phyloP scores from a whole-genome alignment of 495 filamentous ascomycete genomes.

The Neurospora pannonica region DNA sequence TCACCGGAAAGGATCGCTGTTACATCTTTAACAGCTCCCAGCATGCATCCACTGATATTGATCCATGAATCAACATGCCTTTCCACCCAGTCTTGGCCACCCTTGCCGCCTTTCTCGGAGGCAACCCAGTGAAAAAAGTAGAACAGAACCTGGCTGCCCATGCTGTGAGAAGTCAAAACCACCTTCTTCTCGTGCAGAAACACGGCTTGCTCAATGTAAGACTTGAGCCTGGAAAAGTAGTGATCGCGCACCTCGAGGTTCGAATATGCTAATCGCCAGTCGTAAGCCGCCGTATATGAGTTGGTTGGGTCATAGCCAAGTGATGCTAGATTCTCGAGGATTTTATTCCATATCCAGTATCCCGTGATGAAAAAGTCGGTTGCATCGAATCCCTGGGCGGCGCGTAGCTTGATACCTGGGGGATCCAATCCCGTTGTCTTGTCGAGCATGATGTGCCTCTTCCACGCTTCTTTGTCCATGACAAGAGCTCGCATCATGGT shows the following conservation, averaged over 20 bases:
- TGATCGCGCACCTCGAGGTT: constrained; percentile 86
- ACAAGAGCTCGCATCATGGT: constrained; percentile 95
- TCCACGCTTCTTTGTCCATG: constrained; percentile 87
- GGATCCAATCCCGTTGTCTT: constrained; percentile 86
- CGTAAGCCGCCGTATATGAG: constrained; percentile 90
- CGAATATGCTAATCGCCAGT: constrained; percentile 89
- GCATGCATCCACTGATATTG: constrained; percentile 96
- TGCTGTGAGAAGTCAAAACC: constrained; percentile 85
- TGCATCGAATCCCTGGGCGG: constrained; percentile 94
- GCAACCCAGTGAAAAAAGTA: constrained; percentile 99
- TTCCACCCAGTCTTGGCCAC: constrained; percentile 85
- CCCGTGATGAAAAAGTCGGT: constrained; percentile 88
- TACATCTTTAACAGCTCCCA: constrained; percentile 86
- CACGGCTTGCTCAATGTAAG: constrained; percentile 76
- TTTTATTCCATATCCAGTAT: constrained; percentile 99
- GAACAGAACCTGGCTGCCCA: constrained; percentile 90
- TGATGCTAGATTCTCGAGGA: constrained; percentile 88
- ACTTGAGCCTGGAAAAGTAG: constrained; percentile 84
- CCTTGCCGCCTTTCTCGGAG: constrained; percentile 63
- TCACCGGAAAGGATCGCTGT: constrained; percentile 89
- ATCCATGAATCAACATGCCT: constrained; percentile 87
- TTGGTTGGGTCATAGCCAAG: constrained; percentile 96
- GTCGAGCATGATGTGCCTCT: constrained; percentile 93
- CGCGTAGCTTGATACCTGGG: constrained; percentile 82
- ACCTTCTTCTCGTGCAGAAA: constrained; percentile 64